phyloP scores from a whole-genome alignment of 169 alveolate species.

The Plasmodium gaboni region DNA sequence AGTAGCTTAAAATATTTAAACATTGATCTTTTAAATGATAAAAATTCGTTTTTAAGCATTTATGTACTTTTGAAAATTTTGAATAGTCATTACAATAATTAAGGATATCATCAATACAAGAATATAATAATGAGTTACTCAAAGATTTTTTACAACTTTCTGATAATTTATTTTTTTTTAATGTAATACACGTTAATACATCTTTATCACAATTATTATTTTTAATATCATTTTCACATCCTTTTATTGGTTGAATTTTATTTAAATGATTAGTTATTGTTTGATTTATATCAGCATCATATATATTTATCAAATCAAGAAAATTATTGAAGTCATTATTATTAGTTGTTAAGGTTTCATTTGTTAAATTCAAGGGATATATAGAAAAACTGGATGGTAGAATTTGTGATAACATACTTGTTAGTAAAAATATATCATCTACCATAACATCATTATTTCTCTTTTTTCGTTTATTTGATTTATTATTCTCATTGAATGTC shows the following conservation, averaged over 20 bases:
- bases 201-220: constrained; percentile 67
- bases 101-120: constrained; percentile 39
- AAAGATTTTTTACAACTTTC: constrained; percentile 48
- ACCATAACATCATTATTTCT: constrained; percentile 17
- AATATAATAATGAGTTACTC: constrained; percentile 51
- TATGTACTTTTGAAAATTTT: constrained; percentile 59
- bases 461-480: constrained; percentile 40
- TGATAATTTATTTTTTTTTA: constrained; percentile 53
- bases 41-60: constrained; percentile 45
- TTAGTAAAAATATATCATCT: constrained; percentile 57
- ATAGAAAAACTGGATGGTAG: constrained; percentile 52
- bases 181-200: constrained; percentile 58
- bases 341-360: constrained; percentile 9
- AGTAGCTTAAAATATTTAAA: constrained; percentile 52
- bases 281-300: constrained; percentile 49
- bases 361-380: constrained; percentile 26
- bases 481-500: constrained; percentile 46
- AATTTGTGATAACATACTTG: constrained; percentile 59
- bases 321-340: constrained; percentile 22
- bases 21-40: constrained; percentile 41
- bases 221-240: constrained; percentile 70
- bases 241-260: constrained; percentile 57
- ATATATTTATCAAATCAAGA: constrained; percentile 48
- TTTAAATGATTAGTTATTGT: constrained; percentile 35
- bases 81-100: constrained; percentile 35